Evolutionary conservation across 2,329 filamentous ascomycete genomes (phyloP), one percentile per base, ranked within the genome.

Genomic region (Fusarium devonianum): DNA sequence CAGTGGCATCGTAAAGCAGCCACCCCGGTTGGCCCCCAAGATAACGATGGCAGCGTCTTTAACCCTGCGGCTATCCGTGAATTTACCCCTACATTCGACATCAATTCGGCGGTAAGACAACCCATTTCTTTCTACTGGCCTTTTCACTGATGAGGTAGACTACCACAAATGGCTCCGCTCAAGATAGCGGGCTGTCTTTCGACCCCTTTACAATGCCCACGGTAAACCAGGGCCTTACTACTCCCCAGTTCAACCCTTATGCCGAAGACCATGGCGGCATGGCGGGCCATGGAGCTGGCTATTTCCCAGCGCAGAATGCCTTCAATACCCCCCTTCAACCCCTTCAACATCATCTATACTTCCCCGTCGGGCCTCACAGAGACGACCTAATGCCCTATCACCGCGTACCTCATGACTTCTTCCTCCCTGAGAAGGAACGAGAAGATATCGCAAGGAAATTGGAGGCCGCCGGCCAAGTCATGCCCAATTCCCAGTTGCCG

Each of bases 291-390:
- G 81, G 81, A 5, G 77, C 84, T 12, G 78, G 84, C 2, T 96
- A 87, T 69, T 96, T 88, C 67, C 81, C 82, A 37, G 69, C 78
- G n/a, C 80, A 81, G 32, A 72, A 72, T 38, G 73, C 75, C 9
- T 87, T 80, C 65, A 69, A 75, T 9, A 70, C 78, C 9, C 76
- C 79, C 12, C 69, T 78, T 14, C 86, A 88, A 58, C 88, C 88
- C 16, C 82, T 92, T 5, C 89, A 93, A 76, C 96, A 97, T 69
- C 94, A 99, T 70, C 81, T 96, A 10, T 99, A 99, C 71, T 90
- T 91, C 22, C 92, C 92, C 0, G 82, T 92, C 47, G 91, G 90
- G 5, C 86, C 90, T n/a, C 84, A 92, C 68, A 84, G 86, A 52
- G 89, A 93, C 55, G 91, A 91, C 56, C 78, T 96, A 21, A 79